Conservation (phyloP, 352 stramenopile species). For the Pythium sukuiense region DNA sequence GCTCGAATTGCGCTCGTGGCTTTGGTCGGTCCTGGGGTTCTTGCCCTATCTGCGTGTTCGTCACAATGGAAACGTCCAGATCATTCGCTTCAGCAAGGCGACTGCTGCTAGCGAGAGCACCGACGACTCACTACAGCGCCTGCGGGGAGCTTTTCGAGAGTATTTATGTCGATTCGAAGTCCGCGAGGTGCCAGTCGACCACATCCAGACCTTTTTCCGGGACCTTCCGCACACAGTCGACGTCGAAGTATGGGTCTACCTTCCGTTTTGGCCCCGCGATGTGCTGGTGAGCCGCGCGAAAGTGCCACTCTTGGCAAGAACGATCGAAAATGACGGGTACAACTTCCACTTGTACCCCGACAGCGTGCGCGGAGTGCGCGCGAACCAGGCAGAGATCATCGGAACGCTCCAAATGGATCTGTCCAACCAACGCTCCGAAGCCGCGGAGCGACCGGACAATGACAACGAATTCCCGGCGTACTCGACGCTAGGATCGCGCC, state of each 20-base stretch:
- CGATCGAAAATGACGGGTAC: conserved; percentile 17
- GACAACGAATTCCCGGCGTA: conserved; percentile 22
- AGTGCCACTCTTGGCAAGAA: conserved; percentile 16
- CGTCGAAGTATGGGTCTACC: conserved; percentile 36
- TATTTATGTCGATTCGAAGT: conserved; percentile 18
- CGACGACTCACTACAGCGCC: not conserved
- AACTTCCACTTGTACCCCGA: conserved; percentile 26
- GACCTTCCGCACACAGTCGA: conserved; percentile 29
- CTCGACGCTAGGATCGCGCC: conserved; percentile 20
- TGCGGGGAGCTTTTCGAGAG: not conserved
- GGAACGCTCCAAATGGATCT: conserved; percentile 13
- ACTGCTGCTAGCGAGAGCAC: not conserved
- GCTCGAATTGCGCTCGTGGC: conserved; percentile 29
- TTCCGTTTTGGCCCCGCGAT: conserved; percentile 34
- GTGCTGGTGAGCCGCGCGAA: conserved; percentile 27
- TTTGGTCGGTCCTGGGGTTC: conserved; percentile 31
- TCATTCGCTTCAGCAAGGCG: conserved; percentile 20
- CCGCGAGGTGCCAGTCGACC: not conserved
- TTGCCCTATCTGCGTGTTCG: conserved; percentile 26
- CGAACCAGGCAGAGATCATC: conserved; percentile 8
- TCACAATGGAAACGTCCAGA: not conserved
- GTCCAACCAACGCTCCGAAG: not conserved
- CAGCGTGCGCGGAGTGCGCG: conserved; percentile 11
- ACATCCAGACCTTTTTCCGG: conserved; percentile 14
- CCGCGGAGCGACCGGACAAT: too few species aligned